These are phyloP conservation scores for Parafenestella ontariensis DNA, from an alignment of 2,329 filamentous ascomycete genomes.

Conservation along the genomic window DNA sequence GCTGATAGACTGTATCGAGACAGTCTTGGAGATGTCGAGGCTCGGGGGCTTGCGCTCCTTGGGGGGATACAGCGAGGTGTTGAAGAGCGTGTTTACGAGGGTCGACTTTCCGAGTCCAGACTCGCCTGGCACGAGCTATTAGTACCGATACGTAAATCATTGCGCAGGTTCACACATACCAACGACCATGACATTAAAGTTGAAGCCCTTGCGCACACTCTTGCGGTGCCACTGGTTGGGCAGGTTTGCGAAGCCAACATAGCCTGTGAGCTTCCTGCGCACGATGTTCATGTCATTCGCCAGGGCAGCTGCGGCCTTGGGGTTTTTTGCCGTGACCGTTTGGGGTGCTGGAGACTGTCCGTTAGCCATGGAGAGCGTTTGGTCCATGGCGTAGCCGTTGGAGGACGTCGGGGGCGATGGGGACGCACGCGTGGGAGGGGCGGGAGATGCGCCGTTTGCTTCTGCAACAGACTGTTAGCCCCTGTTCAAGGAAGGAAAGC, in stretches of 20 bases:
- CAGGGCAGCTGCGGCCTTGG: constrained; percentile 62
- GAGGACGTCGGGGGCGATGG: constrained; percentile 54
- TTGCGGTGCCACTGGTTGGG: constrained; percentile 99
- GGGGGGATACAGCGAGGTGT: constrained; percentile 97
- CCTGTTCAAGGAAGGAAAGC: constrained; percentile 18
- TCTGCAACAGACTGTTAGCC: constrained; percentile 47
- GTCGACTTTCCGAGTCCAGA: constrained; percentile 99
- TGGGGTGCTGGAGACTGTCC: constrained; percentile 58
- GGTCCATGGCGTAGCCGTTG: constrained; percentile 64
- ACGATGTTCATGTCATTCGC: constrained; percentile 83
- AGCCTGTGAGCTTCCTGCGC: constrained; percentile 95
- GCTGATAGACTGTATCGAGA: constrained; percentile 62
- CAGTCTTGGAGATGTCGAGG: constrained; percentile 92
- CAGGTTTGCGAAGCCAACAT: constrained; percentile 97
- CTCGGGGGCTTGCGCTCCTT: constrained; percentile 98
- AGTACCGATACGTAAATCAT: constrained; percentile 8
- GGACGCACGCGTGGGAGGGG: constrained; percentile 55
- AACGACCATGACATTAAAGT: constrained; percentile 99
- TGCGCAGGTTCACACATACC: constrained; percentile 68
- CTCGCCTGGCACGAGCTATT: constrained; percentile 71
- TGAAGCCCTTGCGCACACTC: constrained; percentile 99
- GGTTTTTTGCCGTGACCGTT: constrained; percentile 70
- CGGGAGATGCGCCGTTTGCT: constrained; percentile 55
- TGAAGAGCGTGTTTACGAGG: constrained; percentile 98
- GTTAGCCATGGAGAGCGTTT: constrained; percentile 63